Conservation (phyloP, 2,329 filamentous ascomycete genomes). For the Mycosphaerella sp. region DNA sequence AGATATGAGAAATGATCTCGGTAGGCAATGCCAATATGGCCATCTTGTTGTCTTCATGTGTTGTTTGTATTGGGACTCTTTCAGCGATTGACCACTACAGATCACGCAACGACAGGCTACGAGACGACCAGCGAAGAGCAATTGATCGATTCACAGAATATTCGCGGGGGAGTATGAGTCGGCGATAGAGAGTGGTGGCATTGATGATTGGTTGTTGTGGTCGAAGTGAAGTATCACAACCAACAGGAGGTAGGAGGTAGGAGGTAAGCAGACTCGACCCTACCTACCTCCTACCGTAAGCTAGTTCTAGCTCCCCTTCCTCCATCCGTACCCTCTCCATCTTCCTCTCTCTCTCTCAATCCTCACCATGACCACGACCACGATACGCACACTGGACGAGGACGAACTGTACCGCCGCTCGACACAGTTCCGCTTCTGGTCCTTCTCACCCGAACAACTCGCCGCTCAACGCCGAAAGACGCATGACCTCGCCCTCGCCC, state of each 20-base stretch:
- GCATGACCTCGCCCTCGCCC: constrained; percentile 69
- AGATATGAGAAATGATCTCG: constrained; percentile 27
- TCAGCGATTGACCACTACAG: no score
- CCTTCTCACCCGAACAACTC: constrained; percentile 70
- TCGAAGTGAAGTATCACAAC: no score
- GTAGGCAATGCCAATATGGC: constrained; percentile 23
- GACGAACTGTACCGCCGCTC: constrained; percentile 86
- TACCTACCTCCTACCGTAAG: no score
- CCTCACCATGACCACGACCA: constrained; percentile 9
- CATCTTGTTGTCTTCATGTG: not conserved
- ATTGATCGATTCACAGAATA: not conserved
- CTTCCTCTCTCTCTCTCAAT: not conserved
- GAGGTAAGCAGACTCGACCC: no score
- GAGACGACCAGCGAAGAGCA: no score
- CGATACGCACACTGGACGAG: constrained; percentile 56
- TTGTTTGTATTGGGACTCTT: not conserved
- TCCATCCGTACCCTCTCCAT: not conserved
- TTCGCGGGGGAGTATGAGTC: not conserved
- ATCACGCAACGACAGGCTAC: no score
- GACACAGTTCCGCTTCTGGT: constrained; percentile 89
- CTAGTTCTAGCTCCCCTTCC: no score
- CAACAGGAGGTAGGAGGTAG: no score
- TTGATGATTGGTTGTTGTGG: no score
- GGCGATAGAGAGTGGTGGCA: not conserved
- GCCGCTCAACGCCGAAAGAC: constrained; percentile 67